Percentiles rank a stretch among this genome's conserved stretches.
Conservation (phyloP, 2,329 filamentous ascomycete genomes). For the Colletotrichum sp. region DNA sequence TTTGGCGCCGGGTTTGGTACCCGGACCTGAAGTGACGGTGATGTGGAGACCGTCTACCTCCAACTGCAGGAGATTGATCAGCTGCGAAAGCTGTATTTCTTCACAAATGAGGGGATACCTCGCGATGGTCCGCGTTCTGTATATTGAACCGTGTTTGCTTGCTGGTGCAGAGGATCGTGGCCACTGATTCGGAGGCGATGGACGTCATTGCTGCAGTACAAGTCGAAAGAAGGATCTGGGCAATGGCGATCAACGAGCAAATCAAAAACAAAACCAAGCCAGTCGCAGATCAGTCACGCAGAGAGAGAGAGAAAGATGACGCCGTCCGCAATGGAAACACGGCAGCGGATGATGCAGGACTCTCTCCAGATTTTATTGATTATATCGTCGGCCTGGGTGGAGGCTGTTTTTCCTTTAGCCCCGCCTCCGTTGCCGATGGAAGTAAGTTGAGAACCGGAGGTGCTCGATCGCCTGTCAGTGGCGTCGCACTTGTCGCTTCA, state of each 20-base stretch:
- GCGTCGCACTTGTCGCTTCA: neutral
- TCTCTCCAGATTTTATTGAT: neutral
- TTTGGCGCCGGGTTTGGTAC: conserved; percentile 50
- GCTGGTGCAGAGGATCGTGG: conserved; percentile 65
- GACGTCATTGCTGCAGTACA: conserved; percentile 44
- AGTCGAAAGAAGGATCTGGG: neutral
- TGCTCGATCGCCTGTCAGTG: neutral
- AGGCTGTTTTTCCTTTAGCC: neutral
- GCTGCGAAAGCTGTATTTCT: neutral
- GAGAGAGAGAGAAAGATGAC: neutral
- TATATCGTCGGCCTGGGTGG: neutral
- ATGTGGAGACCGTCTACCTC: conserved; percentile 78
- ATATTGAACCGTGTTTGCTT: conserved; percentile 73
- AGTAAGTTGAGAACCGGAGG: neutral
- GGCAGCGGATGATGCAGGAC: neutral
- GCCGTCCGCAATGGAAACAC: neutral
- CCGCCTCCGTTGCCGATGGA: neutral
- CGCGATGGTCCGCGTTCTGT: conserved; percentile 58
- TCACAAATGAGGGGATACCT: conserved; percentile 45
- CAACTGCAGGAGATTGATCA: conserved; percentile 46
- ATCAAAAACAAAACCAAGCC: neutral
- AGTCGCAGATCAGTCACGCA: neutral
- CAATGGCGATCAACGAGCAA: neutral
- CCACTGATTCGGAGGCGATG: conserved; percentile 53
- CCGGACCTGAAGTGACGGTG: conserved; percentile 59